Evolutionary conservation across 768 basidiomycete species (phyloP).

Genomic region (Solioccasus polychromus): DNA sequence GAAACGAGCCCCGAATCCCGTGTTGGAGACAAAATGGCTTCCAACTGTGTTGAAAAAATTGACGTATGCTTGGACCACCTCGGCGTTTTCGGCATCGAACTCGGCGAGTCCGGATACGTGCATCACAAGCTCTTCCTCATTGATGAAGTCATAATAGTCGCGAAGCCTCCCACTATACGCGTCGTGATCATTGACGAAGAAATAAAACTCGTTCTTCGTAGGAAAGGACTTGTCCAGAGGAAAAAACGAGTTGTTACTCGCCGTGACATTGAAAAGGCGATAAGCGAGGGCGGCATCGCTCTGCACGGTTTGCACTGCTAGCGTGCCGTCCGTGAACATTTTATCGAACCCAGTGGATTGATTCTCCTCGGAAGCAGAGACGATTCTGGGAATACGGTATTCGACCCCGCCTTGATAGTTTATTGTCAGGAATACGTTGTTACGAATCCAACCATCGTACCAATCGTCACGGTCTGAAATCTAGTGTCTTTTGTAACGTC

Average conservation of each 20-base stretch:
- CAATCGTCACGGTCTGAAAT: not conserved
- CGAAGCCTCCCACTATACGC: conserved; percentile 2
- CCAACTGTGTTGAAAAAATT: conserved; percentile 7
- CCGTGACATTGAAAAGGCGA: conserved; percentile 3
- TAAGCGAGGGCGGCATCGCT: conserved; percentile 2
- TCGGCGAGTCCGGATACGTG: conserved; percentile 1
- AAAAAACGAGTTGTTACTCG: conserved; percentile 1
- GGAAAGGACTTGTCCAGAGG: conserved; percentile 6
- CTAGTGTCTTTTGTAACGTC: conserved; percentile 5
- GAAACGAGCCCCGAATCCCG: conserved; percentile 5
- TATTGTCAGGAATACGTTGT: too few species aligned
- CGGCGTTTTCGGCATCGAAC: not conserved
- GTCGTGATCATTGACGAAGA: conserved; percentile 3
- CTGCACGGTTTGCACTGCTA: not conserved
- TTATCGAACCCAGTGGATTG: not conserved
- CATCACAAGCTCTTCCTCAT: conserved; percentile 5
- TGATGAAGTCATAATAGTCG: conserved; percentile 3
- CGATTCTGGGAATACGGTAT: conserved; percentile 2
- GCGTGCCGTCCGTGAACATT: not conserved
- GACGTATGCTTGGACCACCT: conserved; percentile 4
- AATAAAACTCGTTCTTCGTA: conserved; percentile 1
- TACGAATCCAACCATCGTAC: too few species aligned
- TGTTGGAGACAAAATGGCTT: conserved; percentile 1
- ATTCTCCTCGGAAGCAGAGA: not conserved
- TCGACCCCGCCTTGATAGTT: not conserved